Base-by-base conservation (phyloP, 345 rosid species). In the Salix caprea region DNA sequence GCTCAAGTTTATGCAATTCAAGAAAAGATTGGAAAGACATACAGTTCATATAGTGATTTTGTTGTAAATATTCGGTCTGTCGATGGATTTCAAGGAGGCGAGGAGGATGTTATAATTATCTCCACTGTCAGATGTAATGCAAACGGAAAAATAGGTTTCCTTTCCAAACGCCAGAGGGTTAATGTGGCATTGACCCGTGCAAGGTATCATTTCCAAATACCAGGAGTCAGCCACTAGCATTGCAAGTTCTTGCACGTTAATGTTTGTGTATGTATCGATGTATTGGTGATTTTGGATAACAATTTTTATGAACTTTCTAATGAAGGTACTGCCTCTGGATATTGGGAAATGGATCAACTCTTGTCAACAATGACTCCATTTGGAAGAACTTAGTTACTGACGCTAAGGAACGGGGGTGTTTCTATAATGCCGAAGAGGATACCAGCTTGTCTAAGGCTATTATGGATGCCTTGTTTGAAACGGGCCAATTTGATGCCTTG, bases 61-160 rank as follows among this genome's bases (percentile, higher is more conserved):
- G 15, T 81, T 26, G 75, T 86, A 64, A 78, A 70, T 36, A 82
- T 88, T 14, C 56, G 81, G 6, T 83, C 89, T 0, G 84, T 88
- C 15, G 91, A 88, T 78, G 91, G 91, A 5, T 88, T 88, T 78
- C 91, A 88, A 82, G 89, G 89, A 0, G 83, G 91, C 24, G 89
- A 86, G 77, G 88, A 86, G 60, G 91, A 88, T 64, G 84, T 88
- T 46, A 82, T 88, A 10, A 86, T 88, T 37, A 61, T 88, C 18
- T 88, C 88, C 14, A 86, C 91, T 21, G 89, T 88, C 14, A 80
- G 91, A 74, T 85, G 81, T 8, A 88, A 88, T 26, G 42, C 26
- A n/a, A 65, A 39, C 12, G 89, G 91, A 60, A 14, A 65, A 2
- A 66, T 85, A 1, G 89, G 91, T 37, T 88, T 88, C 46, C 60